Evolutionary conservation across 2,329 filamentous ascomycete genomes (phyloP).

Genomic region (Raffaelea albimanens): DNA sequence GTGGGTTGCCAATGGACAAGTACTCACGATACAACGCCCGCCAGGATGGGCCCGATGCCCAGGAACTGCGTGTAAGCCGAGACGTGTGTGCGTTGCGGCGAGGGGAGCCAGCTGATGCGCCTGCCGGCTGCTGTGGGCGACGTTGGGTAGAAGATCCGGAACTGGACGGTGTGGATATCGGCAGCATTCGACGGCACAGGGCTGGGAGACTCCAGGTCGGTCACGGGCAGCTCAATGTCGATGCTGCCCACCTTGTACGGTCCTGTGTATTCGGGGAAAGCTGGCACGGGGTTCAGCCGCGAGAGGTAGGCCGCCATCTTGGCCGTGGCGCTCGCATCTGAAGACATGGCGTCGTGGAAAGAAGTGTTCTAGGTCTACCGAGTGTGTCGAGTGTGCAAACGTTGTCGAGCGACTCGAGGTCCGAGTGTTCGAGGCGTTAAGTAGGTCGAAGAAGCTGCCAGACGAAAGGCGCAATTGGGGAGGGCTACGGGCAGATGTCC

Average conservation of each 20-base stretch:
- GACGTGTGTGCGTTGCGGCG: slow-evolving; percentile 64
- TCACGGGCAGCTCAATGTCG: slow-evolving; percentile 69
- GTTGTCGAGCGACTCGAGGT: no score
- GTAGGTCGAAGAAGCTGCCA: no score
- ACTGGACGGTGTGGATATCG: slow-evolving; percentile 63
- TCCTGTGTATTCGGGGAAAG: slow-evolving; percentile 67
- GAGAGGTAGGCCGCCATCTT: slow-evolving; percentile 40
- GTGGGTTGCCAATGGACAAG: slow-evolving; percentile 6
- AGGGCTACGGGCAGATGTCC: no score
- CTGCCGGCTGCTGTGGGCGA: slow-evolving; percentile 40
- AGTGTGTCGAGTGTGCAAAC: no score
- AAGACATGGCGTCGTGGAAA: not conserved
- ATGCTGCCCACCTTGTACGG: slow-evolving; percentile 71
- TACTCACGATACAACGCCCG: slow-evolving; percentile 50
- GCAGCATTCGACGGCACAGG: slow-evolving; percentile 42
- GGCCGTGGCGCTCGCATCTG: slow-evolving; percentile 6
- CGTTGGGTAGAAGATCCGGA: slow-evolving; percentile 75
- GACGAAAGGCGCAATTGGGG: no score
- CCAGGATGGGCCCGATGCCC: slow-evolving; percentile 50
- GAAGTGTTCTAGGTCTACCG: no score
- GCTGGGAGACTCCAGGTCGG: slow-evolving; percentile 45
- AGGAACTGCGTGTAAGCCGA: slow-evolving; percentile 70
- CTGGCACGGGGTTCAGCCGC: slow-evolving; percentile 56
- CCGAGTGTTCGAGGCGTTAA: no score
- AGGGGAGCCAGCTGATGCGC: slow-evolving; percentile 66